Conservation (phyloP, 805 yeast species). For the Yamadazyma endophytica region DNA sequence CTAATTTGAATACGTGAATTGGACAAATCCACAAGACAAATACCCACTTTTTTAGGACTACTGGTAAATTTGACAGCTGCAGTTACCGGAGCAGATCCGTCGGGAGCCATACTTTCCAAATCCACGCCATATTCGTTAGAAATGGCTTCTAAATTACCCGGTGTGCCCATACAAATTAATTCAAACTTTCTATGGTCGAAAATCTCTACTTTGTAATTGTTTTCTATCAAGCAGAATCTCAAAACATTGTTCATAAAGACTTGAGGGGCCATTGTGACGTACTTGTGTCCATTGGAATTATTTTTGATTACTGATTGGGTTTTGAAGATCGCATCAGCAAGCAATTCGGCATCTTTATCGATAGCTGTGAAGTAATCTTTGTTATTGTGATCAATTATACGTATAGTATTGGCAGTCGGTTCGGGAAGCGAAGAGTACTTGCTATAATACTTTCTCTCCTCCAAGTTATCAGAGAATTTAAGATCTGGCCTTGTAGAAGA, state of each 20-base stretch:
- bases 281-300: constrained; percentile 43
- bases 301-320: constrained; percentile 78
- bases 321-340: constrained; percentile 81
- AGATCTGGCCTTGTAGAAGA: constrained; percentile 39
- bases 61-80: constrained; percentile 36
- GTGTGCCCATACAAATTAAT: constrained; percentile 63
- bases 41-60: constrained; percentile 57
- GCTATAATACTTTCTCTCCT: constrained; percentile 39
- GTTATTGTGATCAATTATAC: constrained; percentile 68
- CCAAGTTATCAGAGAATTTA: constrained; percentile 36
- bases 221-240: constrained; percentile 61
- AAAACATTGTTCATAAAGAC: constrained; percentile 62
- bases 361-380: constrained; percentile 77
- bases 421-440: constrained; percentile 47
- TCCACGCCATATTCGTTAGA: constrained; percentile 34
- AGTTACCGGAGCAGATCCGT: constrained; percentile 36
- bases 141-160: constrained; percentile 74
- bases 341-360: constrained; percentile 69
- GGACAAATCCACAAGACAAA: constrained; percentile 74
- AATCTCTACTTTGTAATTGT: constrained; percentile 75
- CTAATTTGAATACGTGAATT: constrained; percentile 62
- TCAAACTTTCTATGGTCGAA: constrained; percentile 63
- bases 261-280: constrained; percentile 74
- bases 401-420: constrained; percentile 46
- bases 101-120: constrained; percentile 59